Conservation (phyloP, 495 filamentous ascomycete species). For the Hypoxylon cercidicola region DNA sequence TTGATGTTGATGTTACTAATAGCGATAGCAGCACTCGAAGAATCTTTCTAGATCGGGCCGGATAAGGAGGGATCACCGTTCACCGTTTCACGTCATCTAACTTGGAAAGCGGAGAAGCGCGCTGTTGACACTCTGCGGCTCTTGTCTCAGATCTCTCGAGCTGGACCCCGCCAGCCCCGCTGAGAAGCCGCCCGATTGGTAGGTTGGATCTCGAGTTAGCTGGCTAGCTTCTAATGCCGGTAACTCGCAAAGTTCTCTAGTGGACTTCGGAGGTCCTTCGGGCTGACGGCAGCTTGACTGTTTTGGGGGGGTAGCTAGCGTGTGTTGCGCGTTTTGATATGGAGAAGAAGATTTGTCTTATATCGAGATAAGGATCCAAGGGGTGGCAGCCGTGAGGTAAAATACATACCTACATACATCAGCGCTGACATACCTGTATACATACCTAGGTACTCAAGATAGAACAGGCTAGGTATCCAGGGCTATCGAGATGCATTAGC, state of each 20-base stretch:
- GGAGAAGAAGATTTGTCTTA: conserved; percentile 11
- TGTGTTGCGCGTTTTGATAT: conserved; percentile 15
- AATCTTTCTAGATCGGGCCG: conserved; percentile 23
- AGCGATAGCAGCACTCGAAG: not conserved
- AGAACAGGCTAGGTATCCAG: not conserved
- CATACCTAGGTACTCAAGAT: not conserved
- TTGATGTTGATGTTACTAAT: conserved; percentile 9
- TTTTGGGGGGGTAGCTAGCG: conserved; percentile 20
- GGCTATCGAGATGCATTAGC: conserved; percentile 10
- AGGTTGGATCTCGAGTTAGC: not conserved
- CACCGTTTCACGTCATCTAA: conserved; percentile 34
- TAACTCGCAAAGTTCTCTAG: conserved; percentile 4
- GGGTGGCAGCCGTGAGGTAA: conserved; percentile 11
- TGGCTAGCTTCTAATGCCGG: not conserved
- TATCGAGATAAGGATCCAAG: conserved; percentile 19
- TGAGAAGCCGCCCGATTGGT: conserved; percentile 17
- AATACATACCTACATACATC: too few species aligned
- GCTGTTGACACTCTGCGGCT: conserved; percentile 31
- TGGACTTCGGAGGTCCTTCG: conserved; percentile 14
- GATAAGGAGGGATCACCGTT: conserved; percentile 4
- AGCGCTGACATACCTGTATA: too few species aligned
- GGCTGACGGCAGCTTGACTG: conserved; percentile 21
- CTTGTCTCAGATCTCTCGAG: conserved; percentile 1
- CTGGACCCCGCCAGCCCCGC: not conserved
- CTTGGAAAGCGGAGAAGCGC: conserved; percentile 13